phyloP scores from a whole-genome alignment of 441 rosid species.

The Hura crepitans region DNA sequence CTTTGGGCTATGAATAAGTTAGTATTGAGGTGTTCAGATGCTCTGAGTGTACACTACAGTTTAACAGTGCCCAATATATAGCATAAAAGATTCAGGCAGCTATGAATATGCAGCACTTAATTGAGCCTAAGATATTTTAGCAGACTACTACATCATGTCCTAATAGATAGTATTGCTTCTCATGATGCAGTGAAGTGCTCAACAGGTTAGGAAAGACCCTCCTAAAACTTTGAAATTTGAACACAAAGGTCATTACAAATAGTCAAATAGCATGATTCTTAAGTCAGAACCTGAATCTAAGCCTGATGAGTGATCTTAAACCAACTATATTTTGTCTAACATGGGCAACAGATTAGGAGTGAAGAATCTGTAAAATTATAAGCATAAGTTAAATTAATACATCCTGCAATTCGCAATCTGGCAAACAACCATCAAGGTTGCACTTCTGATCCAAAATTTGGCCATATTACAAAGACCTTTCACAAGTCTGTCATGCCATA shows the following conservation, averaged over 20 bases:
- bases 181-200: conserved; percentile 3
- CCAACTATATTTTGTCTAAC: neutral
- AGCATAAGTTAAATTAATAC: neutral
- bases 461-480: neutral
- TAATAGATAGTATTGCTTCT: neutral
- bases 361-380: neutral
- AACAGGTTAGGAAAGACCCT: neutral
- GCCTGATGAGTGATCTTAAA: neutral
- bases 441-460: neutral
- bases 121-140: neutral
- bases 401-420: neutral
- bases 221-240: neutral
- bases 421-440: neutral
- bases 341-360: neutral
- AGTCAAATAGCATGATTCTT: neutral
- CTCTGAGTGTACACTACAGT: neutral
- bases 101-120: conserved; percentile 1
- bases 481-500: neutral
- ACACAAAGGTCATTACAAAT: neutral
- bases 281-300: neutral
- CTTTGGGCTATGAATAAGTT: neutral
- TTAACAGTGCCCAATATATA: neutral
- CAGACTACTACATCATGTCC: neutral
- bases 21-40: conserved; percentile 3
- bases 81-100: neutral